Percentiles rank a stretch among this genome's conserved stretches.
These are phyloP conservation scores for Ophiostoma fasciatum DNA, from an alignment of 2,329 filamentous ascomycete genomes.

Conservation along the genomic window DNA sequence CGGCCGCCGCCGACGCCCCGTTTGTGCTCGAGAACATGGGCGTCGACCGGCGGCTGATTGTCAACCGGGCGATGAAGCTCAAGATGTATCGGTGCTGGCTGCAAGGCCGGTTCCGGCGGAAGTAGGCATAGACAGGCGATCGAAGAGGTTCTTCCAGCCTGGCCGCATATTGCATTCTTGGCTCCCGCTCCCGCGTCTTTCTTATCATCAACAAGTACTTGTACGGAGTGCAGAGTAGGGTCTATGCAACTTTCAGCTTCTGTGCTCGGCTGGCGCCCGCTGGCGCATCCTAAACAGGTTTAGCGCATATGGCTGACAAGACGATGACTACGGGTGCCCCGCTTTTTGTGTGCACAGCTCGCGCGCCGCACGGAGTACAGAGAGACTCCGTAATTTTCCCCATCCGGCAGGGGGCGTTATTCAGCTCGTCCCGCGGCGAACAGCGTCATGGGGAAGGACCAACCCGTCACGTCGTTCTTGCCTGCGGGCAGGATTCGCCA, in stretches of 20 bases:
- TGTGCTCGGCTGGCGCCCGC: not conserved
- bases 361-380: no score
- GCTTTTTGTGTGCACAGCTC: not conserved
- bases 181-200: no score
- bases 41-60: conserved; percentile 74
- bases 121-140: conserved; percentile 25
- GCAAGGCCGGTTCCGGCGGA: conserved; percentile 67
- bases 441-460: no score
- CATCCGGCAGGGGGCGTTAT: not conserved
- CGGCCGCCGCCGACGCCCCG: conserved; percentile 14
- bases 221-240: not conserved
- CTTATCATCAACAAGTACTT: no score
- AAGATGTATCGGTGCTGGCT: conserved; percentile 99
- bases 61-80: conserved; percentile 77
- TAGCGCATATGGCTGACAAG: not conserved
- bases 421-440: not conserved
- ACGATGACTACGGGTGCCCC: not conserved
- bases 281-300: not conserved
- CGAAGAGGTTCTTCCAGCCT: no score
- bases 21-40: conserved; percentile 70
- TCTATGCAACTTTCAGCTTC: no score
- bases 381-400: not conserved
- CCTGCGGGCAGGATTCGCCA: no score
- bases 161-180: no score
- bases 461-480: no score